Evolutionary conservation across 805 yeast species (phyloP), one percentile per base, ranked within the genome.

Genomic region (Candida sanyiensis): DNA sequence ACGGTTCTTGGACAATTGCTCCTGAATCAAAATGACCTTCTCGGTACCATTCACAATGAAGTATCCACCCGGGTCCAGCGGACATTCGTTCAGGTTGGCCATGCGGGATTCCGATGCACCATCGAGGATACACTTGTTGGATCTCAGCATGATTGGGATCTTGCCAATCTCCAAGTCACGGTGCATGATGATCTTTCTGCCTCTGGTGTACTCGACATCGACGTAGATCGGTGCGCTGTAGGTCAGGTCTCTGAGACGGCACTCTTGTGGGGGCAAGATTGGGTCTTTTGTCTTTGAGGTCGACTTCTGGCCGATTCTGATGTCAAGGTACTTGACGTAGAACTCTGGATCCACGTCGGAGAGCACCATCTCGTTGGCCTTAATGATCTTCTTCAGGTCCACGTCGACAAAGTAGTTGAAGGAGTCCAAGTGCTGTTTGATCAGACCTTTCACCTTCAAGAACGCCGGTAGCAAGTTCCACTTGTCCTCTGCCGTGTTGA

Each of bases 271-370:
- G 0, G 90, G 85, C 22, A 79, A 61, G 27, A 80, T 67, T 31
- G 80, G 80, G 51, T 81, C 88, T 37, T 71, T 76, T 13, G 57
- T 40, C 5, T 57, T 50, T 12, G 77, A 67, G n/a, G 71, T 64
- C n/a, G 83, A 75, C 50, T 72, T 80, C 55, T 78, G 76, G 4
- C 97, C 97, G 17, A 93, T 90, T 49, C 97, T 71, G 50, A 93
- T 93, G 59, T 93, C 97, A 42, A 87, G 70, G 60, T 93, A 93
- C 53, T 87, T 90, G 58, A 93, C 69, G 54, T 90, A 93, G 56
- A 93, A 93, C 56, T 89, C 96, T 1, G 98, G 98, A 63, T 90
- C 97, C 26, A 93, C 97, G 61, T 93, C 98, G 51, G 93, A 80
- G 20, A 93, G 67, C 28, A 93, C 88, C 38, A 75, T 64, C 63